Evolutionary conservation across 768 basidiomycete species (phyloP), one percentile per base, ranked within the genome.

Genomic region (Lactifluus piperatus): DNA sequence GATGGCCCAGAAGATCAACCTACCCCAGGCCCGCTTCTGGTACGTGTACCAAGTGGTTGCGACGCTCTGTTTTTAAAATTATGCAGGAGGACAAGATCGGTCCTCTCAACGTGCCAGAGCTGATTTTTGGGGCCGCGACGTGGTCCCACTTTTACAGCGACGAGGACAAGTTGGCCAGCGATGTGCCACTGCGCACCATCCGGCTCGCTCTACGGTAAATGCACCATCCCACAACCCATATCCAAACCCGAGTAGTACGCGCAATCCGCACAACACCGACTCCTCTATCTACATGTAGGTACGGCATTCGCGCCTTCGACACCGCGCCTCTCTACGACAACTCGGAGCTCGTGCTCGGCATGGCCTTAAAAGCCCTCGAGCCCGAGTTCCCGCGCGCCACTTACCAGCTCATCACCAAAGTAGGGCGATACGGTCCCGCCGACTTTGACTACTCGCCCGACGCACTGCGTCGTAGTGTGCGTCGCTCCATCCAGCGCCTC

Each of bases 401-500:
- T 4, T 93, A 93, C 69, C 79, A 83, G 62, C 70, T 94, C 70
- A 85, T 91, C 74, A 91, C 90, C 10, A 94, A 94, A 69, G 88
- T 87, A 60, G 92, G 92, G 24, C 80, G 91, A 36, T 89, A 86
- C 67, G 89, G 87, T 8, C 26, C 67, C 66, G 18, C 74, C 1
- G 74, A 77, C 44, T 93, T 93, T 64, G 88, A 94, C 70, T 94
- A 93, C 71, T 75, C 80, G 2, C 85, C 88, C 1, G 63, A 68
- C 5, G 81, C 78, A 36, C 81, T 94, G 54, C 81, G 85, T 18
- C 74, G 77, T 22, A 86, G 84, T 62, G 79, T 94, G 18, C 69
- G 75, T 49, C 81, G 80, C 57, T 89, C 87, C 65, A 73, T 92
- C 32, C 71, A 75, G 44, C 81, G 90, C 22, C 67, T 94, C 57